Conservation (phyloP, 345 rosid species). For the Turnera subulata region DNA sequence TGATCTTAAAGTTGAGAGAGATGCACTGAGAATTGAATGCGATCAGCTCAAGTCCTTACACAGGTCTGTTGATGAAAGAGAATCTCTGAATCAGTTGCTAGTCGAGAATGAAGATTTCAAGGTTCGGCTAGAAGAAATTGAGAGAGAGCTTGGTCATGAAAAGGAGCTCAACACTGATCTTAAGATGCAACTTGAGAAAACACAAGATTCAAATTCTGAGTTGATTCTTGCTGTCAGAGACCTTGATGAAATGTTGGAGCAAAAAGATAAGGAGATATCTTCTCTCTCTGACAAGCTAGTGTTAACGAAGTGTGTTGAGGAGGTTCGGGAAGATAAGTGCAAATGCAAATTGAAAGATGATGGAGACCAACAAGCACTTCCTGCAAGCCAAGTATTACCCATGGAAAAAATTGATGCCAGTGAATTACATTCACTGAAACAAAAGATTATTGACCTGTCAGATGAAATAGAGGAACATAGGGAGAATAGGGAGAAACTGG, state of each 20-base stretch:
- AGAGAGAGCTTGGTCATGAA: conserved; percentile 69
- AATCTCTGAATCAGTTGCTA: conserved; percentile 37
- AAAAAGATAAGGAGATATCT: conserved; percentile 41
- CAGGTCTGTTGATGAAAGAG: conserved; percentile 25
- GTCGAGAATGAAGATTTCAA: conserved; percentile 55
- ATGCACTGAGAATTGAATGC: conserved; percentile 47
- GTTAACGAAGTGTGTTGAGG: conserved; percentile 28
- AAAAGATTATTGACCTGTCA: conserved; percentile 16
- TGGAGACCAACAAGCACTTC: conserved; percentile 30
- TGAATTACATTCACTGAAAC: conserved; percentile 16
- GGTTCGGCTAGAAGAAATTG: conserved; percentile 61
- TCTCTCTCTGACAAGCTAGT: conserved; percentile 14
- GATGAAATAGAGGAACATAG: conserved; percentile 20
- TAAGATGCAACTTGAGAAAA: conserved; percentile 77
- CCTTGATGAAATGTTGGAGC: conserved; percentile 73
- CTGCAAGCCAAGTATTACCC: conserved; percentile 19
- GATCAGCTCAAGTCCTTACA: conserved; percentile 51
- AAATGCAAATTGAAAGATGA: conserved; percentile 27
- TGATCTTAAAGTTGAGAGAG: conserved; percentile 63
- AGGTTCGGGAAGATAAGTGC: conserved; percentile 22
- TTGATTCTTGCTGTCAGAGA: conserved; percentile 87
- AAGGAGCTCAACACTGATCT: conserved; percentile 66
- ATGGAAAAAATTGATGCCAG: conserved; percentile 14
- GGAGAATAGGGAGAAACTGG: conserved; percentile 21
- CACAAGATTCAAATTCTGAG: conserved; percentile 83